Evolutionary conservation across 108 stramenopile genomes (phyloP), one percentile per base, ranked within the genome.

Genomic region (Cyclotella baltica): DNA sequence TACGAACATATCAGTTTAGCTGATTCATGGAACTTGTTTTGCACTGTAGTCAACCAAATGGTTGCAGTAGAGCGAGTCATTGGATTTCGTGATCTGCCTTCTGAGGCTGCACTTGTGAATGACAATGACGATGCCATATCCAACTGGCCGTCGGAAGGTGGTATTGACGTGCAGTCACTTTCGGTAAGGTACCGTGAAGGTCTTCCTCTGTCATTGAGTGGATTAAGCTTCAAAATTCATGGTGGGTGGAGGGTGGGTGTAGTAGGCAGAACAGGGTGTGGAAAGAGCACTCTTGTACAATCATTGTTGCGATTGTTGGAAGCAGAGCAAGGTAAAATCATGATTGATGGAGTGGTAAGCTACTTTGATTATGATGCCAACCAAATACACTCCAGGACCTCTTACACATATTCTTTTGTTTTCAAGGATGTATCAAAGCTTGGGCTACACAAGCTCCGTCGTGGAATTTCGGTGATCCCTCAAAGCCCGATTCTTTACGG

Each of bases 31-130:
- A n/a, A n/a, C n/a, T n/a, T n/a, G n/a, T n/a, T n/a, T n/a, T n/a
- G n/a, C n/a, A n/a, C n/a, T n/a, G n/a, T 97, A 2, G 92, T 92
- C 30, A 96, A 95, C 62, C 93, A 93, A 47, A 97, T 99, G 92
- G 93, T 98, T 53, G 85, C 91, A 35, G 94, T 97, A 10, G 94
- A 95, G 75, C 85, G 94, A 28, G 92, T 95, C 9, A 68, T 88
- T 19, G 89, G 68, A 28, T 95, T 87, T 78, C 81, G 88, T n/a
- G 72, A 92, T 28, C 46, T 95, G 33, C 72, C 85, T 51, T 63
- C 92, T 2, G 94, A 95, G 65, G 94, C 89, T 11, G 80, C 89
- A 19, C 86, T 93, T 28, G 58, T 61, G 27, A 76, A 70, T 36
- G 85, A 87, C 36, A 58, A 25, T 25, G 94, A 95, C 67, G 69